These are phyloP conservation scores for Ceratocystis huliohia DNA, from an alignment of 2,329 filamentous ascomycete species.

Conservation along the genomic window DNA sequence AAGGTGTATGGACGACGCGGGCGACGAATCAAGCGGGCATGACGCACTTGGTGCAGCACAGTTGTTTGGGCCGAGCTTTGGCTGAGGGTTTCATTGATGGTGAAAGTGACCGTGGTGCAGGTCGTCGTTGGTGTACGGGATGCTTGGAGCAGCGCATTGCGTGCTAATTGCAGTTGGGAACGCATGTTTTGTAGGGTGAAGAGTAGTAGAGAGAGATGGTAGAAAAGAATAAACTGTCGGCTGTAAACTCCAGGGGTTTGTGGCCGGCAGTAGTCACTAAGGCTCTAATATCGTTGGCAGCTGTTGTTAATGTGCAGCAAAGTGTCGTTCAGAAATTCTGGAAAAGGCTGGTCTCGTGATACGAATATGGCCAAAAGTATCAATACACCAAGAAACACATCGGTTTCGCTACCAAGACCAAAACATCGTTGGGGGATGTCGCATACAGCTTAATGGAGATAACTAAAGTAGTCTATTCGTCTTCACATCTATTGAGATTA, in stretches of 20 bases:
- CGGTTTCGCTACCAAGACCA: background rate
- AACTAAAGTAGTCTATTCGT: background rate
- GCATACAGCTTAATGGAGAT: background rate
- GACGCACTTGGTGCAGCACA: slow-evolving; percentile 46
- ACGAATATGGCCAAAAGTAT: slow-evolving; percentile 10
- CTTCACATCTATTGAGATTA: background rate
- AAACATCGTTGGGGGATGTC: background rate
- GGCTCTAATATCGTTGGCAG: background rate
- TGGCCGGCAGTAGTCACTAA: background rate
- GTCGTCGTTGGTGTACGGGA: slow-evolving; percentile 27
- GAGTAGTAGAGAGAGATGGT: background rate
- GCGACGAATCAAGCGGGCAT: slow-evolving; percentile 73
- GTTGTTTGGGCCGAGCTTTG: slow-evolving; percentile 23
- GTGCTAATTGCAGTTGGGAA: slow-evolving; percentile 18
- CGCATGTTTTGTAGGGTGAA: slow-evolving; percentile 15
- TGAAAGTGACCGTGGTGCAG: slow-evolving; percentile 21
- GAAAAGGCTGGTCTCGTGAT: slow-evolving; percentile 13
- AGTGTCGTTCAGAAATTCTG: slow-evolving; percentile 11
- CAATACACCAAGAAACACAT: background rate
- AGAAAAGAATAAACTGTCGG: background rate
- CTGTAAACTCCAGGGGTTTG: background rate
- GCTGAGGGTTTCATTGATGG: slow-evolving; percentile 22
- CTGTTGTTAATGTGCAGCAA: background rate
- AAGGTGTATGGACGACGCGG: slow-evolving; percentile 92
- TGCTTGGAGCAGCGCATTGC: slow-evolving; percentile 22